A percentile compares a stretch with the other conserved stretches of the same genome.
phyloP scores from a whole-genome alignment of 2,329 filamentous ascomycete genomes.

The Hypoxylon sp. region DNA sequence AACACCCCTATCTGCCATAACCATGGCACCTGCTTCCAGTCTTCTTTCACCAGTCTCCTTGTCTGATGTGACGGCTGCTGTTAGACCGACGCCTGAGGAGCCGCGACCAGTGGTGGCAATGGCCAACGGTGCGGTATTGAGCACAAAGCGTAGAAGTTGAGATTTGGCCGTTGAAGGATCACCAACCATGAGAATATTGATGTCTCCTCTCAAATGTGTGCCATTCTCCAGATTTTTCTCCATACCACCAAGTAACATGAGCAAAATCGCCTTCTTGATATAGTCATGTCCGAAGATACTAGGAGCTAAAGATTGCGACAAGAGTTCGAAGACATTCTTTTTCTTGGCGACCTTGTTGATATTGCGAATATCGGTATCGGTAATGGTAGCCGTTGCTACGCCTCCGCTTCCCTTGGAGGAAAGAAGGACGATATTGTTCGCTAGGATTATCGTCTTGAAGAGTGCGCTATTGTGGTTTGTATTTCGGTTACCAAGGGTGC shows the following conservation, averaged over 20 bases:
- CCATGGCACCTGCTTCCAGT: slow-evolving; percentile 98
- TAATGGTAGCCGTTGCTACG: slow-evolving; percentile 91
- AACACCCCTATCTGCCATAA: slow-evolving; percentile 94
- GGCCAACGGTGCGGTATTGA: slow-evolving; percentile 95
- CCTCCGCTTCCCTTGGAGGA: slow-evolving; percentile 97
- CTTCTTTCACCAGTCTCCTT: slow-evolving; percentile 97
- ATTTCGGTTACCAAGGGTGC: slow-evolving; percentile 95
- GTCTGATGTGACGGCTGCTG: slow-evolving; percentile 94
- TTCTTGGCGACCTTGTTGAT: slow-evolving; percentile 99
- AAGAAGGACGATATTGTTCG: slow-evolving; percentile 94
- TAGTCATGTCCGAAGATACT: slow-evolving; percentile 98
- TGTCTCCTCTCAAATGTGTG: slow-evolving; percentile 96
- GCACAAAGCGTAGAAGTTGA: slow-evolving; percentile 95
- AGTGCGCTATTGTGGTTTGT: slow-evolving; percentile 90
- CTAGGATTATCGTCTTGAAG: slow-evolving; percentile 93
- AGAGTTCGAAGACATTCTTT: slow-evolving; percentile 90
- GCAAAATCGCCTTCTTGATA: slow-evolving; percentile 96
- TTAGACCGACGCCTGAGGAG: slow-evolving; percentile 97
- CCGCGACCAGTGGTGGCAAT: slow-evolving; percentile 98
- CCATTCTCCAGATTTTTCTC: slow-evolving; percentile 99
- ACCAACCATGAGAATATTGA: slow-evolving; percentile 99
- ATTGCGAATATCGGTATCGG: slow-evolving; percentile 96
- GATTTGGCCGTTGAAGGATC: slow-evolving; percentile 99
- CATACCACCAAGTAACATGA: slow-evolving; percentile 95
- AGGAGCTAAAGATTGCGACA: slow-evolving; percentile 94